A percentile compares a stretch with the other conserved stretches of the same genome.
Evolutionary conservation across 768 basidiomycete genomes (phyloP).

Genomic region (Kwoniella bestiolae): DNA sequence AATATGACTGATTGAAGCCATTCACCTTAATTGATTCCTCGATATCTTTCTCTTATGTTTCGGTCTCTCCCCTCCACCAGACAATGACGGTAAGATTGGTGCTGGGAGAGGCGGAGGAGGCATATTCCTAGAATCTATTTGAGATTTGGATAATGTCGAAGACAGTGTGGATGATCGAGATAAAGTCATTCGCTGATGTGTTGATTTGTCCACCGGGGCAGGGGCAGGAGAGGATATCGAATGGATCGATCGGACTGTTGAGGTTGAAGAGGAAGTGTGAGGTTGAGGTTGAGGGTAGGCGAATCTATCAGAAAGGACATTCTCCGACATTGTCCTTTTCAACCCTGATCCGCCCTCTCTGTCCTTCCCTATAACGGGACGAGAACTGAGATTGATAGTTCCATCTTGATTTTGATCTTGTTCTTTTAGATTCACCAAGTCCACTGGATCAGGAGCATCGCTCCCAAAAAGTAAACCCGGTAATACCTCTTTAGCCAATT

Average conservation of each 20-base stretch:
- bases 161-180: background rate
- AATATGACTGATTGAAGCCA: too few species aligned
- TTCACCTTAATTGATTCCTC: slow-evolving; percentile 49
- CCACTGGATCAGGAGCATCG: slow-evolving; percentile 15
- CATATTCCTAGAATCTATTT: slow-evolving; percentile 13
- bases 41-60: slow-evolving; percentile 53
- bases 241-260: background rate
- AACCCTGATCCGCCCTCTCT: background rate
- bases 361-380: background rate
- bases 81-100: background rate
- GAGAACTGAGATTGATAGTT: background rate
- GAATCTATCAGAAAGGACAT: slow-evolving; percentile 4
- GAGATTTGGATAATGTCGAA: slow-evolving; percentile 1
- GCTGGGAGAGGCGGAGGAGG: slow-evolving; percentile 15
- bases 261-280: background rate
- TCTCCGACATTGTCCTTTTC: slow-evolving; percentile 23
- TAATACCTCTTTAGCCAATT: slow-evolving; percentile 60
- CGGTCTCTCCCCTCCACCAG: slow-evolving; percentile 24
- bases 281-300: background rate
- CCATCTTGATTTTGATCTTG: background rate
- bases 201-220: background rate
- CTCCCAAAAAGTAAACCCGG: slow-evolving; percentile 41
- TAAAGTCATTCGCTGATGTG: background rate
- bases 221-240: background rate
- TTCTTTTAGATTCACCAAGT: background rate